Evolutionary conservation across 805 yeast genomes (phyloP).

Genomic region (Lachancea fermentati): DNA sequence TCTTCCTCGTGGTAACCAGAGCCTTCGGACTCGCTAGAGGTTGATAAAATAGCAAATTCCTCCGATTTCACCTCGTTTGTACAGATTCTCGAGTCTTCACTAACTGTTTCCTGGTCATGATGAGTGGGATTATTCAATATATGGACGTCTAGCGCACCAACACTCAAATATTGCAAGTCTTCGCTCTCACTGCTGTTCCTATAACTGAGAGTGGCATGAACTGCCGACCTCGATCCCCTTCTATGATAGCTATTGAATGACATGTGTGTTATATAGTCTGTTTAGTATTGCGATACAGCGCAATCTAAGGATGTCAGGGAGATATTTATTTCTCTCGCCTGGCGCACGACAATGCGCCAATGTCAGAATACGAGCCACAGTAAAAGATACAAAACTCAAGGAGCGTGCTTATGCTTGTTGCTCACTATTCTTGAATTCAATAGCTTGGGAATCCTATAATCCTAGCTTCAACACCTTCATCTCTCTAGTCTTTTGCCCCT

Average conservation of each 20-base stretch:
- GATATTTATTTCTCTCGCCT: too few relatives aligned
- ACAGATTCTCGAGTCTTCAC: constrained; percentile 11
- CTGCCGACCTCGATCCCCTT: constrained; percentile 19
- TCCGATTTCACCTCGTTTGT: constrained; percentile 16
- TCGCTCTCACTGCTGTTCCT: constrained; percentile 8
- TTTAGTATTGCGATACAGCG: too few relatives aligned
- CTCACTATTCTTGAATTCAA: too few relatives aligned
- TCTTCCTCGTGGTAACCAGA: background rate
- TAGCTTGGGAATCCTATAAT: too few relatives aligned
- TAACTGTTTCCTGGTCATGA: constrained; percentile 7
- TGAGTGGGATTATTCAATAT: constrained; percentile 16
- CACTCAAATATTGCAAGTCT: background rate
- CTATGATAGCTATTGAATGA: constrained; percentile 14
- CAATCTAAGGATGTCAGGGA: too few relatives aligned
- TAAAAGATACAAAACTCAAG: too few relatives aligned
- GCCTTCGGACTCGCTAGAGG: constrained; percentile 10
- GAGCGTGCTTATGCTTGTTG: too few relatives aligned
- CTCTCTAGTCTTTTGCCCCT: too few relatives aligned
- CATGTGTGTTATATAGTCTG: too few relatives aligned
- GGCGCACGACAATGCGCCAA: too few relatives aligned
- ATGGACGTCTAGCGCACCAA: constrained; percentile 11
- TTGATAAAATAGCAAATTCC: constrained; percentile 20
- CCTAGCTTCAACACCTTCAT: too few relatives aligned
- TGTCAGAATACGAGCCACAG: too few relatives aligned
- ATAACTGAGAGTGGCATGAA: constrained; percentile 16